phyloP scores from a whole-genome alignment of 1,284 basidiomycete genomes.

The Cerioporus squamosus region DNA sequence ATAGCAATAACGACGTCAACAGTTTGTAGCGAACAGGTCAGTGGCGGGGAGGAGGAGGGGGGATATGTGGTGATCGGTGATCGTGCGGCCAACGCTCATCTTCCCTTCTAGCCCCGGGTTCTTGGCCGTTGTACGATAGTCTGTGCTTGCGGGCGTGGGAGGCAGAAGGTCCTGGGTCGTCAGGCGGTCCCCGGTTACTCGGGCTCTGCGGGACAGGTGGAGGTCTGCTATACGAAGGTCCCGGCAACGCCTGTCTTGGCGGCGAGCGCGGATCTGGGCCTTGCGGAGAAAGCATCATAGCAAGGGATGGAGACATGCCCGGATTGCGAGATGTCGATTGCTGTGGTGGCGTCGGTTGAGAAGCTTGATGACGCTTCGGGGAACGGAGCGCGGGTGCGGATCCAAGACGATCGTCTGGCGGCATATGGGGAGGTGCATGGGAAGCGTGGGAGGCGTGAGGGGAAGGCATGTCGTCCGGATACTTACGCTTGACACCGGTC shows the following conservation, averaged over 20 bases:
- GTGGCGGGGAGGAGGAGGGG: constrained; percentile 22
- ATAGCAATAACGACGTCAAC: background rate
- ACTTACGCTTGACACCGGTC: constrained; percentile 42
- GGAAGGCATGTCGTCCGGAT: constrained; percentile 42
- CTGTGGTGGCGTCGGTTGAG: constrained; percentile 27
- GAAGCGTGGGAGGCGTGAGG: background rate
- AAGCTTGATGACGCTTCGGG: constrained; percentile 28
- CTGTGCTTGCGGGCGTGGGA: constrained; percentile 16
- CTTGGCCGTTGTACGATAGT: constrained; percentile 9
- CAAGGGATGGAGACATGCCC: constrained; percentile 37
- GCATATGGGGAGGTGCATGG: constrained; percentile 9
- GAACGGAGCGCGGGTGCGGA: constrained; percentile 24
- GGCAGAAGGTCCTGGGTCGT: constrained; percentile 5
- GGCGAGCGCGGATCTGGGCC: constrained; percentile 27
- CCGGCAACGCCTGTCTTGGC: constrained; percentile 21
- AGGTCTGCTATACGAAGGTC: constrained; percentile 13
- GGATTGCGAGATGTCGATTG: constrained; percentile 16
- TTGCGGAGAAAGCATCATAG: constrained; percentile 38
- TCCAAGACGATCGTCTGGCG: constrained; percentile 25
- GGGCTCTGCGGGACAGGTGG: constrained; percentile 21
- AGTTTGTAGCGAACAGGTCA: too few species aligned
- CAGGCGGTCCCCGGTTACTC: constrained; percentile 8
- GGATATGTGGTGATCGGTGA: constrained; percentile 14
- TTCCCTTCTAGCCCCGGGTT: constrained; percentile 3
- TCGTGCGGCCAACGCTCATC: constrained; percentile 19